Percentiles rank a stretch among this genome's conserved stretches.
Conservation (phyloP, 352 stramenopile species). For the Pythium sp. region DNA sequence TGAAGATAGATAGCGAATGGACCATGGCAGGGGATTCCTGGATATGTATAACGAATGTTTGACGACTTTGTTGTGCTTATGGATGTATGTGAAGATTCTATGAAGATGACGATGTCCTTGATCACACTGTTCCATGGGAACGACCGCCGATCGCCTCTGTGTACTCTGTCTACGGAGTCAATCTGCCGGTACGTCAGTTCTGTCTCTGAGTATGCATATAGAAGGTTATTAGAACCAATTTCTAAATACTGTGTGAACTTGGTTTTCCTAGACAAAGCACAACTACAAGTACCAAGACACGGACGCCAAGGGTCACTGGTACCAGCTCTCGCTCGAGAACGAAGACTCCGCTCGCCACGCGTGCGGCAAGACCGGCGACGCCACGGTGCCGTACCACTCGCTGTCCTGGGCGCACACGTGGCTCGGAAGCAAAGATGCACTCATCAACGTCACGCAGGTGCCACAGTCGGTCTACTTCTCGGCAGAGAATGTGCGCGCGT, state of each 20-base stretch:
- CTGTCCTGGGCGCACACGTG: conserved; percentile 78
- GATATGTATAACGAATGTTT: not conserved
- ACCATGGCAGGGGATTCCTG: not conserved
- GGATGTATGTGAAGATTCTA: conserved; percentile 42
- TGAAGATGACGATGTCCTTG: conserved; percentile 57
- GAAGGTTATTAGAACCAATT: not conserved
- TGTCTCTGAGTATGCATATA: not conserved
- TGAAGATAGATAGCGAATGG: not conserved
- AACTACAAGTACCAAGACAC: conserved; percentile 73
- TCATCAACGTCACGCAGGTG: conserved; percentile 66
- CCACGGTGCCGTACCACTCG: conserved; percentile 77
- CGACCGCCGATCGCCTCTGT: conserved; percentile 69
- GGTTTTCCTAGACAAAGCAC: conserved; percentile 42
- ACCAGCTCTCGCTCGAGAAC: conserved; percentile 50
- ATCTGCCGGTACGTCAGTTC: conserved; percentile 46
- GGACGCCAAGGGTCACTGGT: conserved; percentile 51
- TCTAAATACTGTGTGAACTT: not conserved
- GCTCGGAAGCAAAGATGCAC: conserved; percentile 41
- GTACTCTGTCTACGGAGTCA: conserved; percentile 78
- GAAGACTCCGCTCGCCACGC: conserved; percentile 43
- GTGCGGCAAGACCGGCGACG: conserved; percentile 74
- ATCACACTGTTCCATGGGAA: conserved; percentile 56
- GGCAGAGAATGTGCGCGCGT: conserved; percentile 42
- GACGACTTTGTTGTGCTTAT: not conserved
- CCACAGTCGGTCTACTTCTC: conserved; percentile 78